Conservation (phyloP, 805 yeast genomes). For the Yamadazyma olivae region DNA sequence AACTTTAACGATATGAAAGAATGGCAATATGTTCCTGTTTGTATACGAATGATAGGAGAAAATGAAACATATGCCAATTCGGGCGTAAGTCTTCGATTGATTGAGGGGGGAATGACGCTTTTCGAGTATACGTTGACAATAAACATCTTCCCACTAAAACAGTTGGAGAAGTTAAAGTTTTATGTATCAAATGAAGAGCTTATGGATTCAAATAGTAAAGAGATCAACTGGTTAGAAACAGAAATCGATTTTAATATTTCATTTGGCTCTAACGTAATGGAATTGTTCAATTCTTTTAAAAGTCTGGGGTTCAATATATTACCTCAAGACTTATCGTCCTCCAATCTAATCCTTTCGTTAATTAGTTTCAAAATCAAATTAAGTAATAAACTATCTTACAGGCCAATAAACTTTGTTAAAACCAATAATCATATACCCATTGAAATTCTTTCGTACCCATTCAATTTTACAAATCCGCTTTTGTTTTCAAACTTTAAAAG, state of each 20-base stretch:
- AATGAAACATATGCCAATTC: constrained; percentile 17
- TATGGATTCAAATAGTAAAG: constrained; percentile 7
- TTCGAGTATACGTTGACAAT: constrained; percentile 16
- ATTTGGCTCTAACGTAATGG: constrained; percentile 2
- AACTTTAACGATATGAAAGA: too few relatives aligned
- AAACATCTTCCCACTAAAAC: constrained; percentile 12
- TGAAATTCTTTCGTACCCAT: constrained; percentile 21
- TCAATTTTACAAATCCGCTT: constrained; percentile 29
- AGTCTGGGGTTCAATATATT: constrained; percentile 19
- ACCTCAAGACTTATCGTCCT: constrained; percentile 15
- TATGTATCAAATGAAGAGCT: constrained; percentile 8
- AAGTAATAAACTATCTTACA: constrained; percentile 1
- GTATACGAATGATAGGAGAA: constrained; percentile 18
- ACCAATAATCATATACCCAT: constrained; percentile 7
- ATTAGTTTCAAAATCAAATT: constrained; percentile 2
- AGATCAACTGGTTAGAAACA: constrained; percentile 14
- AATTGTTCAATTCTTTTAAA: constrained; percentile 16
- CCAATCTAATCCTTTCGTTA: constrained; percentile 1
- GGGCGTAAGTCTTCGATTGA: constrained; percentile 18
- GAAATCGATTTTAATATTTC: constrained; percentile 6
- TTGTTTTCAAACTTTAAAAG: constrained; percentile 23
- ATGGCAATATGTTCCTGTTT: constrained; percentile 21
- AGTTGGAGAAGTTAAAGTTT: constrained; percentile 7
- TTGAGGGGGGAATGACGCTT: constrained; percentile 1
- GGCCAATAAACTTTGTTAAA: constrained; percentile 4